phyloP scores from a whole-genome alignment of 495 filamentous ascomycete species.

The Cairneyella variabilis region DNA sequence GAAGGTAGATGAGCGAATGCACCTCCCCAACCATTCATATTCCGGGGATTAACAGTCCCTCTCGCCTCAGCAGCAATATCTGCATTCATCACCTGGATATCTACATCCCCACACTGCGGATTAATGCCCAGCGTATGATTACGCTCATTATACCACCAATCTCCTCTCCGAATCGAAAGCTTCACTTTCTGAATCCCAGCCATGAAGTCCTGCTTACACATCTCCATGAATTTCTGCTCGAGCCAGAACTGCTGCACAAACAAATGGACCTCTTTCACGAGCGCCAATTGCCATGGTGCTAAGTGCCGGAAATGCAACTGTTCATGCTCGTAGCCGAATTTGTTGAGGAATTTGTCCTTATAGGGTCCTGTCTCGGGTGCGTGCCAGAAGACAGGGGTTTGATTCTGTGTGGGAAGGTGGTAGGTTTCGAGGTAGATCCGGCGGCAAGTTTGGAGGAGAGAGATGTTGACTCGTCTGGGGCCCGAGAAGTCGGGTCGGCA shows the following conservation, averaged over 20 bases:
- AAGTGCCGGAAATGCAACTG: constrained; percentile 3
- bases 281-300: constrained; percentile 13
- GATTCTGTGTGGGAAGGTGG: constrained; percentile 12
- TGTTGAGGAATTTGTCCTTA: neutral
- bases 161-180: constrained; percentile 23
- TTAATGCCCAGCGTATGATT: constrained; percentile 18
- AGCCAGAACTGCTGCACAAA: constrained; percentile 27
- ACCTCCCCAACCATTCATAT: constrained; percentile 9
- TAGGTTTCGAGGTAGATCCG: constrained; percentile 22
- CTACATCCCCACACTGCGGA: constrained; percentile 6
- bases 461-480: constrained; percentile 6
- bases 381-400: constrained; percentile 23
- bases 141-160: constrained; percentile 27
- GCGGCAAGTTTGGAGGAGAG: constrained; percentile 23
- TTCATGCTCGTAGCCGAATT: neutral
- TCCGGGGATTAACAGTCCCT: constrained; percentile 4
- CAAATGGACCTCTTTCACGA: constrained; percentile 20
- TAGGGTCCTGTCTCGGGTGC: neutral
- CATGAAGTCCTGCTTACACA: constrained; percentile 16
- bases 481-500: constrained; percentile 18
- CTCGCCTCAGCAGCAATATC: neutral
- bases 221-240: constrained; percentile 14
- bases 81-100: constrained; percentile 7
- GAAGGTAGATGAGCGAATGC: constrained; percentile 11
- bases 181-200: constrained; percentile 21